phyloP scores from a whole-genome alignment of 2,329 filamentous ascomycete species.

The Pseudogymnoascus sp. region DNA sequence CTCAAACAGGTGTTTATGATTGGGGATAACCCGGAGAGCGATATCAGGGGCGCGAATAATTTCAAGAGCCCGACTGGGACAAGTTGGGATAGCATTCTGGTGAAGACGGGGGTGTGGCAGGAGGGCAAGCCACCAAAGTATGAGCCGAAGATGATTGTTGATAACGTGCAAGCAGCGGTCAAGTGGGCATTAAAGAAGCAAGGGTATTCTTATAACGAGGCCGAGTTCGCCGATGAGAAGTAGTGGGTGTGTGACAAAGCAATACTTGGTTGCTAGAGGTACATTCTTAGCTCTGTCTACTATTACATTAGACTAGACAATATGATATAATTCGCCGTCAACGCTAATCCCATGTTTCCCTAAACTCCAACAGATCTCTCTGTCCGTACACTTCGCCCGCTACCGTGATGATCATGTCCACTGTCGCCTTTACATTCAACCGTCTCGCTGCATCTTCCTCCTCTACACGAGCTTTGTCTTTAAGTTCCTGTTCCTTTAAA shows the following conservation, averaged over 20 bases:
- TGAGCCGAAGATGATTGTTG: slow-evolving; percentile 57
- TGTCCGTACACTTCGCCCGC: slow-evolving; percentile 87
- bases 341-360: slow-evolving; percentile 44
- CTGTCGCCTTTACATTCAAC: slow-evolving; percentile 53
- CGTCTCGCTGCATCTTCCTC: slow-evolving; percentile 13
- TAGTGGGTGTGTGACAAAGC: neutral
- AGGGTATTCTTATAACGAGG: slow-evolving; percentile 24
- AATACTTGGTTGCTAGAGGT: neutral
- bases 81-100: slow-evolving; percentile 71
- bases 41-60: slow-evolving; percentile 80
- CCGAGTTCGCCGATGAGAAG: slow-evolving; percentile 2
- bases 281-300: neutral
- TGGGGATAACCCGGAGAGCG: slow-evolving; percentile 81
- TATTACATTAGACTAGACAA: slow-evolving; percentile 10
- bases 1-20: slow-evolving; percentile 85
- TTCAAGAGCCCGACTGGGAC: slow-evolving; percentile 61
- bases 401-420: slow-evolving; percentile 88
- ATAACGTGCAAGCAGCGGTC: slow-evolving; percentile 71
- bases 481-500: slow-evolving; percentile 27
- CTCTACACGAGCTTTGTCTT: neutral
- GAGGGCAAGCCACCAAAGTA: slow-evolving; percentile 48
- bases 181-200: slow-evolving; percentile 63
- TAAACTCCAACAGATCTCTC: slow-evolving; percentile 70
- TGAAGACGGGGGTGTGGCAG: slow-evolving; percentile 72
- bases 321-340: neutral